phyloP scores from a whole-genome alignment of 2,329 filamentous ascomycete genomes.

The Monosporascus sp. region DNA sequence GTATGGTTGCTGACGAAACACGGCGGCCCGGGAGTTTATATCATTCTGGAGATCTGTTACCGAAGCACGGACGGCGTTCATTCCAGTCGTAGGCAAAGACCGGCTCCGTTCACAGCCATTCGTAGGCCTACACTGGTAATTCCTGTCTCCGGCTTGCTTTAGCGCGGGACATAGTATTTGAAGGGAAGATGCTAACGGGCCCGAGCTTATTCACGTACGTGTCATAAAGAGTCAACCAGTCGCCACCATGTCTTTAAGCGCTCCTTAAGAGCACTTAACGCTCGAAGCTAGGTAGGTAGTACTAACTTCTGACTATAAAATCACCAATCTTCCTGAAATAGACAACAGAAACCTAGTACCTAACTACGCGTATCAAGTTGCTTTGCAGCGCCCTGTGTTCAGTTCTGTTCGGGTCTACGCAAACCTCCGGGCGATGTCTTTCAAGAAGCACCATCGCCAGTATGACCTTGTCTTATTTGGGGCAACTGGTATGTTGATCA shows the following conservation, averaged over 20 bases:
- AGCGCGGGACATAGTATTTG: neutral
- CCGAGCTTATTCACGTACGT: neutral
- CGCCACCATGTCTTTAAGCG: neutral
- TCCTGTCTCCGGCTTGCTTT: neutral
- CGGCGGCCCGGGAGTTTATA: neutral
- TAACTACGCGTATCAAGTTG: neutral
- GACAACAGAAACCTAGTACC: neutral
- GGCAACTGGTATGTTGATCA: constrained; percentile 45
- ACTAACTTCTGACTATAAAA: neutral
- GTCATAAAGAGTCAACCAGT: neutral
- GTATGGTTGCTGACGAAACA: neutral
- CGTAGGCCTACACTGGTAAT: too few relatives aligned
- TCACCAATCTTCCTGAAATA: neutral
- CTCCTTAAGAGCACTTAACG: neutral
- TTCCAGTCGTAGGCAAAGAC: neutral
- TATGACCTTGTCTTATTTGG: constrained; percentile 57
- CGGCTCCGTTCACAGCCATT: neutral
- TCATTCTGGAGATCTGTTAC: neutral
- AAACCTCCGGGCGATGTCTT: constrained; percentile 32
- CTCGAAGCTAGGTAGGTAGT: too few relatives aligned
- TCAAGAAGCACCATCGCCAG: constrained; percentile 45
- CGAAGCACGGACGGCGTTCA: neutral
- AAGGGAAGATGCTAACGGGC: neutral
- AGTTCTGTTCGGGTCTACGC: neutral
- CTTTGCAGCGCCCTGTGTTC: too few relatives aligned